Evolutionary conservation across 2,329 filamentous ascomycete species (phyloP).

Genomic region (Graphiopsis chlorocephala): DNA sequence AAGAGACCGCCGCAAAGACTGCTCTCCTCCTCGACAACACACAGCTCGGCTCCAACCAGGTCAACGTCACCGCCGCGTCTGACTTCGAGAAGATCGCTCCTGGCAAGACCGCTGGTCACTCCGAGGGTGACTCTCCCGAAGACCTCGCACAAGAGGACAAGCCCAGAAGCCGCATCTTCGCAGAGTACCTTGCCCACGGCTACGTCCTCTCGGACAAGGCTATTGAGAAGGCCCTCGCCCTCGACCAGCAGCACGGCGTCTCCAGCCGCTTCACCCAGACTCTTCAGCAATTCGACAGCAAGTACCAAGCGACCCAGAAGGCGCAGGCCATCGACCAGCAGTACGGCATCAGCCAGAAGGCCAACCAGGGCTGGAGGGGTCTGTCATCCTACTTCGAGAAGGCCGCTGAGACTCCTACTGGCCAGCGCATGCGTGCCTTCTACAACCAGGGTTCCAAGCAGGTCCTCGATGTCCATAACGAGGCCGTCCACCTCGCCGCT

Average conservation of each 20-base stretch:
- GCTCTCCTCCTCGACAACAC: conserved; percentile 96
- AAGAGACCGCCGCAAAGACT: conserved; percentile 93
- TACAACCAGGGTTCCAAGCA: conserved; percentile 83
- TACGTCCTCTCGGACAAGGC: conserved; percentile 78
- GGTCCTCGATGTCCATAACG: conserved; percentile 87
- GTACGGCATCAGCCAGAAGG: conserved; percentile 76
- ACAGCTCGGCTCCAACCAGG: conserved; percentile 72
- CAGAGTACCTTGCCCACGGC: conserved; percentile 94
- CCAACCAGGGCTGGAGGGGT: conserved; percentile 64
- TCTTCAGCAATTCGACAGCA: conserved; percentile 73
- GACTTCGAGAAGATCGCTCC: conserved; percentile 63
- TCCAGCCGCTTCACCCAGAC: conserved; percentile 74
- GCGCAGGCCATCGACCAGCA: conserved; percentile 79
- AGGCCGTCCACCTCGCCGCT: conserved; percentile 83
- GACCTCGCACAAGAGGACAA: conserved; percentile 94
- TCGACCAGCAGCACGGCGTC: conserved; percentile 88
- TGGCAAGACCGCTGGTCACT: conserved; percentile 56
- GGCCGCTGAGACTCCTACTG: conserved; percentile 80
- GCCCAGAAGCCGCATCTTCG: conserved; percentile 86
- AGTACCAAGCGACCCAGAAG: conserved; percentile 84
- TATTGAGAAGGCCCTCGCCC: conserved; percentile 77
- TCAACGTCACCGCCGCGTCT: conserved; percentile 73
- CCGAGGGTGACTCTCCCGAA: conserved; percentile 56
- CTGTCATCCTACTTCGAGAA: conserved; percentile 92
- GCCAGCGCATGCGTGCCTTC: conserved; percentile 82